These are phyloP conservation scores for Clavulina sp. DNA, from an alignment of 768 basidiomycete genomes.

Conservation along the genomic window DNA sequence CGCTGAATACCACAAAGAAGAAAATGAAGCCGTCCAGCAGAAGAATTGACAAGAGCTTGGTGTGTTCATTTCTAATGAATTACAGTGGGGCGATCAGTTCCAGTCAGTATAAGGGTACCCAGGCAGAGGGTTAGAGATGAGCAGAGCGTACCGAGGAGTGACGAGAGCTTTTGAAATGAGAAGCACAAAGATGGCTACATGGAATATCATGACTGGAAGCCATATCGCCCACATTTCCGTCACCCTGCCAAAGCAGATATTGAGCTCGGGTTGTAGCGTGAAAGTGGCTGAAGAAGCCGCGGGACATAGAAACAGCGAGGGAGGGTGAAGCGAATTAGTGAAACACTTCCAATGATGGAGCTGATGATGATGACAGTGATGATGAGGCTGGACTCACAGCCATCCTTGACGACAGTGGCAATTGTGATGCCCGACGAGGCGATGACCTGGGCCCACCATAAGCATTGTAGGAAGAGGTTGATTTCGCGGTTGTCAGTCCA, in stretches of 20 bases:
- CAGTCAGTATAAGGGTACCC: not conserved
- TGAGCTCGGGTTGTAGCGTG: not conserved
- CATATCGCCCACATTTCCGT: not conserved
- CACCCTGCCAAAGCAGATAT: not conserved
- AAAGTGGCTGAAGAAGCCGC: not conserved
- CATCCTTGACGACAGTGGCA: not conserved
- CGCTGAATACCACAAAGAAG: not conserved
- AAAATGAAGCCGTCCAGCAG: not conserved
- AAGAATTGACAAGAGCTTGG: not conserved
- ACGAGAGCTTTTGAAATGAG: not conserved
- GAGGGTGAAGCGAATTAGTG: no score
- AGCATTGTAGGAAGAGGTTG: not conserved
- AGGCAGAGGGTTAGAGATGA: not conserved
- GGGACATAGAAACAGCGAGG: no score
- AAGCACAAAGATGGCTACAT: not conserved
- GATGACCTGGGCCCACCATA: not conserved
- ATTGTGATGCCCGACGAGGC: not conserved
- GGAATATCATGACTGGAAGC: not conserved
- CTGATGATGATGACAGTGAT: not conserved
- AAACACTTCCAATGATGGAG: not conserved
- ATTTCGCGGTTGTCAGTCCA: not conserved
- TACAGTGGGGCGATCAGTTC: not conserved
- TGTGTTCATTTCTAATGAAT: not conserved
- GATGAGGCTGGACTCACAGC: not conserved
- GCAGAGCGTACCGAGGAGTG: not conserved